phyloP scores from a whole-genome alignment of 73 alveolate genomes.

The Blepharisma stoltei region DNA sequence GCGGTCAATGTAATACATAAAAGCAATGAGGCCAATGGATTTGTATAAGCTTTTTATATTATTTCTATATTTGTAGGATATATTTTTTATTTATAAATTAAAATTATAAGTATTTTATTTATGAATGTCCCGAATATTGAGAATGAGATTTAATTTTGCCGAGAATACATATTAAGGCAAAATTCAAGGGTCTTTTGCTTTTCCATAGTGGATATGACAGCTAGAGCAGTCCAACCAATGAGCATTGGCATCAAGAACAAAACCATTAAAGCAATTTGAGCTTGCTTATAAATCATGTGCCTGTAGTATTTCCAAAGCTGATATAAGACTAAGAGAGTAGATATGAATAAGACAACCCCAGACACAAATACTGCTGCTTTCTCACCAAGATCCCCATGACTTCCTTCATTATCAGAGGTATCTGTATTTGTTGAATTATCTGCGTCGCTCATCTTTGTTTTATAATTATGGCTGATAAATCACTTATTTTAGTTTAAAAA shows the following conservation, averaged over 20 bases:
- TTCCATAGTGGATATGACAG: background rate
- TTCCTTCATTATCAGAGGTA: too few relatives aligned
- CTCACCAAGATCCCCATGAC: too few relatives aligned
- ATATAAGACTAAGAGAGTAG: background rate
- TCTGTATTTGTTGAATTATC: too few relatives aligned
- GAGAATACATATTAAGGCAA: background rate
- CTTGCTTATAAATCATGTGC: background rate
- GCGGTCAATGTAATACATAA: constrained; percentile 7
- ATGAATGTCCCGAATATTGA: too few relatives aligned
- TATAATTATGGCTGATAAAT: too few relatives aligned
- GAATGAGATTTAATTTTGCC: too few relatives aligned
- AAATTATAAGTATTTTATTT: too few relatives aligned
- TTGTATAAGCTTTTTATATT: too few relatives aligned
- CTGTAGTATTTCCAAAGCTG: background rate
- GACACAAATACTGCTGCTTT: constrained; percentile 21
- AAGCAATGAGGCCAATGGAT: background rate
- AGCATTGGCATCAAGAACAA: constrained; percentile 10
- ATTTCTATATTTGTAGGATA: too few relatives aligned
- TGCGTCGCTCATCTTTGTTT: too few relatives aligned
- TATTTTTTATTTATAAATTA: too few relatives aligned
- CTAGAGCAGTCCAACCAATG: constrained; percentile 14
- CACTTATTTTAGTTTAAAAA: too few relatives aligned
- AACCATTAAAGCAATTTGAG: background rate
- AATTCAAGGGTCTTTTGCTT: background rate
- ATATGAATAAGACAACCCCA: constrained; percentile 2